Evolutionary conservation across 2,329 filamentous ascomycete species (phyloP), one percentile per base, ranked within the genome.

Genomic region (Colletotrichum sp.): DNA sequence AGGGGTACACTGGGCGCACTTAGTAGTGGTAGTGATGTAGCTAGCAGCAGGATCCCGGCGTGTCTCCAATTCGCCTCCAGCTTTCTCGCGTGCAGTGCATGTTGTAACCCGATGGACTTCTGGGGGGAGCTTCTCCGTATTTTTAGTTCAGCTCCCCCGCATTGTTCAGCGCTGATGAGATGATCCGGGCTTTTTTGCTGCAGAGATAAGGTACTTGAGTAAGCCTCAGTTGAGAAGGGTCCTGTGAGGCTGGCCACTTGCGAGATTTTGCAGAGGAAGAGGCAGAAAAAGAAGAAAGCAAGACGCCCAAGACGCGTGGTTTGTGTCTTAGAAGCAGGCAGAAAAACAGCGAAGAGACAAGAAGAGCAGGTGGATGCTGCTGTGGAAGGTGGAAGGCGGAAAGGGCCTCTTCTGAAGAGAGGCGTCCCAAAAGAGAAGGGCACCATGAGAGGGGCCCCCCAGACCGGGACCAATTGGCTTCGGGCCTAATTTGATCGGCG

Each of bases 101-200:
- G 63, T 24, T 49, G 36, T n/a, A 26, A 24, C 24, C 52, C 24
- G 52, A 39, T 39, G 36, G n/a, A 59, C 21, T 59, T 28, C 21
- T 59, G 55, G 21, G 55, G 18, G 32, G 36, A 60, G 71, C 71
- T 39, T 65, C 32, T 63, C 28, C 28, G n/a, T 62, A 32, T 34
- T 52, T 52, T 52, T 26, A 21, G 26, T 32, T 63, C 26, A 36
- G 68, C 57, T 76, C 64, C 73, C 73, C 73, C 73, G 69, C 73
- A 76, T 73, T 76, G 39, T 67, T 30, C 44, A 69, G 55, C 26
- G 49, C 44, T 62, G 34, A 49, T 30, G 55, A 63, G 55, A 75
- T 57, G 72, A 72, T 63, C 72, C 62, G 52, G 67, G 18, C 55
- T 36, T 52, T 49, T 52, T 52, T 52, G 44, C 30, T 36, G 59